Conservation (phyloP, 805 yeast species). For the Hanseniaspora vineae region DNA sequence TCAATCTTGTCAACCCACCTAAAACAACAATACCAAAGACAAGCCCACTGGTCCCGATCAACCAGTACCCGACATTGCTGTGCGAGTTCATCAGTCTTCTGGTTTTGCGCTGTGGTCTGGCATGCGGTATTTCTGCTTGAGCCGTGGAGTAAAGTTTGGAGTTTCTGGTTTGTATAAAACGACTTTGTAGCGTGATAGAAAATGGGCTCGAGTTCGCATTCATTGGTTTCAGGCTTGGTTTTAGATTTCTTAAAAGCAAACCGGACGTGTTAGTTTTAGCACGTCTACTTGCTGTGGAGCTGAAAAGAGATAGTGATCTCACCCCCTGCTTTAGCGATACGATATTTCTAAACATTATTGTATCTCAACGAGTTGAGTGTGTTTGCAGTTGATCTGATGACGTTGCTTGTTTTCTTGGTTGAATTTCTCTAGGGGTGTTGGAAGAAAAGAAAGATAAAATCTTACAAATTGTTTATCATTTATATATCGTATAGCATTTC, state of each 20-base stretch:
- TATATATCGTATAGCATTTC: too few species aligned
- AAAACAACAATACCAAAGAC: conserved; percentile 93
- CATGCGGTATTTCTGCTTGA: background rate
- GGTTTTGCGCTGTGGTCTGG: conserved; percentile 9
- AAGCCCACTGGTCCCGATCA: conserved; percentile 72
- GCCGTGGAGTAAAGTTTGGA: background rate
- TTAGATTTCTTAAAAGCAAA: too few species aligned
- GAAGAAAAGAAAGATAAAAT: too few species aligned
- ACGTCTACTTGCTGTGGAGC: too few species aligned
- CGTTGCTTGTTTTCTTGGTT: background rate
- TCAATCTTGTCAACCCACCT: conserved; percentile 90
- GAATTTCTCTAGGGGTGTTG: background rate
- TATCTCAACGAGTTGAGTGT: too few species aligned
- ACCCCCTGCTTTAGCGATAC: background rate
- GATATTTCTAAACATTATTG: background rate
- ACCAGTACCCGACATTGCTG: conserved; percentile 70
- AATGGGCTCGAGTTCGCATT: too few species aligned
- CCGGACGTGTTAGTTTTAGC: too few species aligned
- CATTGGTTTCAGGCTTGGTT: too few species aligned
- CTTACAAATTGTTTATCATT: too few species aligned
- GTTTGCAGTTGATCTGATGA: background rate
- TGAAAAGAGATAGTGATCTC: background rate
- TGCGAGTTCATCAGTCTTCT: conserved; percentile 29
- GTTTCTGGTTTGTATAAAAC: background rate
- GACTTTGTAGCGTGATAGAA: background rate